phyloP scores from a whole-genome alignment of 106 monocot species.

The Phalaenopsis aphrodite region DNA sequence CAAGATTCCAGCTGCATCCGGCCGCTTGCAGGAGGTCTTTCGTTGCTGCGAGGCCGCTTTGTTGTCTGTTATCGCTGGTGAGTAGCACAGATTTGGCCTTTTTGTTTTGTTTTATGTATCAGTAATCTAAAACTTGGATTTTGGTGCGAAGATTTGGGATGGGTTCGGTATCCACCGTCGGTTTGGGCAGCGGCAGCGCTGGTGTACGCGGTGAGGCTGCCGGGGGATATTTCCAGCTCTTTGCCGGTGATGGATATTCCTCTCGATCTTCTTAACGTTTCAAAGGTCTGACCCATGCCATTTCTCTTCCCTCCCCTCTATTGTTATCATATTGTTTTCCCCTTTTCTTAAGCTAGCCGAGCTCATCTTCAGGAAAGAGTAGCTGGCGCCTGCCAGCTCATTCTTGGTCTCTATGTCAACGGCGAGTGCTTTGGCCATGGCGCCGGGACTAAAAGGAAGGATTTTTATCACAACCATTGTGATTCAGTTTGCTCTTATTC shows the following conservation, averaged over 20 bases:
- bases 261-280: slow-evolving; percentile 27
- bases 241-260: slow-evolving; percentile 11
- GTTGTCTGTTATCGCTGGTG: slow-evolving; percentile 40
- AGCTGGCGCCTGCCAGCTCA: slow-evolving; percentile 27
- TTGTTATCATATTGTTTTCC: background rate
- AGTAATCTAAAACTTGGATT: background rate
- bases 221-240: background rate
- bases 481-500: background rate
- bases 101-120: background rate
- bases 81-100: slow-evolving; percentile 3
- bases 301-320: background rate
- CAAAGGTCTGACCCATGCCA: slow-evolving; percentile 31
- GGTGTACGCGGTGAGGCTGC: slow-evolving; percentile 19
- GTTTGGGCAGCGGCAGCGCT: slow-evolving; percentile 65
- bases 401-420: slow-evolving; percentile 13
- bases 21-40: slow-evolving; percentile 13
- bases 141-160: slow-evolving; percentile 51
- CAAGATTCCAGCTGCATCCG: background rate
- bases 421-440: background rate
- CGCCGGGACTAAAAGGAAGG: slow-evolving; percentile 31
- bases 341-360: too few species aligned
- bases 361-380: slow-evolving; percentile 31
- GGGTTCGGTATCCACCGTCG: slow-evolving; percentile 55
- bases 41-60: slow-evolving; percentile 36
- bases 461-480: background rate